Conservation (phyloP, 108 stramenopile species). For the Chaetoceros tenuissimus region DNA sequence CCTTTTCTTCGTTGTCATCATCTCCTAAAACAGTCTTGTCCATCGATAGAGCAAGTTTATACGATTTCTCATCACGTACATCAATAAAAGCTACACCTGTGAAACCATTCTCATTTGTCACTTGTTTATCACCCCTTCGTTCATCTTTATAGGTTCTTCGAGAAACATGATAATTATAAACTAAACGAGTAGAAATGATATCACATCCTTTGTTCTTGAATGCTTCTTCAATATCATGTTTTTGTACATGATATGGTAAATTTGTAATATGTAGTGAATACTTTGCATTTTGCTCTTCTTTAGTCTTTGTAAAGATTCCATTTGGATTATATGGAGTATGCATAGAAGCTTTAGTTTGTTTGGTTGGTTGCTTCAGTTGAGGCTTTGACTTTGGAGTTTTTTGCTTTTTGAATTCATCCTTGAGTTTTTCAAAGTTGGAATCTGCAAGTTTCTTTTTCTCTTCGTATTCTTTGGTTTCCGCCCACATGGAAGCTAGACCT, state of each 20-base stretch:
- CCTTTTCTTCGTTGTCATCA: neutral
- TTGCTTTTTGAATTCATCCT: no score
- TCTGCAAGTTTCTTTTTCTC: no score
- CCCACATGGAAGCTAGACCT: no score
- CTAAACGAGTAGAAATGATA: conserved; percentile 62
- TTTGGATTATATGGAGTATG: no score
- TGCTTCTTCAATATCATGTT: conserved; percentile 43
- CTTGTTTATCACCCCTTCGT: conserved; percentile 5
- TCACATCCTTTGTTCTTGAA: conserved; percentile 53
- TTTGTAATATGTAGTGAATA: conserved; percentile 70
- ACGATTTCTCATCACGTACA: conserved; percentile 46
- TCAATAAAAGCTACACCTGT: conserved; percentile 83
- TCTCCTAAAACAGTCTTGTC: neutral
- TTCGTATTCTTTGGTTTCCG: no score
- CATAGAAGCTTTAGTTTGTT: no score
- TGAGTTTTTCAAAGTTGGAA: no score
- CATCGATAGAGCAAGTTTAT: conserved; percentile 26
- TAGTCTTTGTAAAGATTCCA: no score
- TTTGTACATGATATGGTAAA: conserved; percentile 54
- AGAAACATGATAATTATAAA: conserved; percentile 44
- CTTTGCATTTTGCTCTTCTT: no score
- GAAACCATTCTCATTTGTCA: conserved; percentile 37
- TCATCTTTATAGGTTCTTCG: conserved; percentile 7
- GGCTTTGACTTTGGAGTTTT: no score
- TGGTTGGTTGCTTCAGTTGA: no score